Evolutionary conservation across 2,329 filamentous ascomycete species (phyloP), one percentile per base, ranked within the genome.

Genomic region (Drechslerella coelobrocha): DNA sequence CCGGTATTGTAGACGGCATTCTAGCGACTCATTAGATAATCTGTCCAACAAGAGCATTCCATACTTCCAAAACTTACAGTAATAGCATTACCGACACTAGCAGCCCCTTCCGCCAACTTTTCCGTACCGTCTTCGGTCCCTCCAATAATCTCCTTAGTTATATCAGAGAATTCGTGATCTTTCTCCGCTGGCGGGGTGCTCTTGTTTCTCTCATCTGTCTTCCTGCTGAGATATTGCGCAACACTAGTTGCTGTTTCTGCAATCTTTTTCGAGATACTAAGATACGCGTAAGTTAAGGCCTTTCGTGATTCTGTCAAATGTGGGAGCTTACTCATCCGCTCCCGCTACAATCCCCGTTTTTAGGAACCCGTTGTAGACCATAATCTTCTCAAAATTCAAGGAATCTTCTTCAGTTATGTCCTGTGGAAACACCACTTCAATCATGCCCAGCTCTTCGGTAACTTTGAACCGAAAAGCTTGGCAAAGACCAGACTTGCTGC

Each of bases 391-490:
- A 53, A 75, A 74, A 14, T 62, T 54, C 48, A 73, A 60, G 2
- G 74, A 61, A 61, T 72, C 68, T 19, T 72, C 60, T 19, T 72
- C 60, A 14, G 50, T 24, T 2, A 66, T 7, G 31, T 23, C 23
- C 47, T 65, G 57, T 61, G 75, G 75, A 69, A 76, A 68, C 65
- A 68, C 24, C 56, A 76, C 23, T 56, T 76, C 45, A 24, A 72
- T 61, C n/a, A 51, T 55, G 2, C 68, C 68, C 9, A 72, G 17
- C 2, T 72, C 61, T 9, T 72, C 52, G 7, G 41, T 50, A 10
- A 72, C 39, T 29, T 66, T 57, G 51, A 72, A 72, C 24, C 68
- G 31, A 19, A 61, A 72, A 6, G 51, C 60, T n/a, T 66, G 61
- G n/a, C 68, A 65, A 34, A 65, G 61, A 10, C 61, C 68, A 9